Evolutionary conservation across 2,329 filamentous ascomycete genomes (phyloP).

Genomic region (Triangularia setosa): DNA sequence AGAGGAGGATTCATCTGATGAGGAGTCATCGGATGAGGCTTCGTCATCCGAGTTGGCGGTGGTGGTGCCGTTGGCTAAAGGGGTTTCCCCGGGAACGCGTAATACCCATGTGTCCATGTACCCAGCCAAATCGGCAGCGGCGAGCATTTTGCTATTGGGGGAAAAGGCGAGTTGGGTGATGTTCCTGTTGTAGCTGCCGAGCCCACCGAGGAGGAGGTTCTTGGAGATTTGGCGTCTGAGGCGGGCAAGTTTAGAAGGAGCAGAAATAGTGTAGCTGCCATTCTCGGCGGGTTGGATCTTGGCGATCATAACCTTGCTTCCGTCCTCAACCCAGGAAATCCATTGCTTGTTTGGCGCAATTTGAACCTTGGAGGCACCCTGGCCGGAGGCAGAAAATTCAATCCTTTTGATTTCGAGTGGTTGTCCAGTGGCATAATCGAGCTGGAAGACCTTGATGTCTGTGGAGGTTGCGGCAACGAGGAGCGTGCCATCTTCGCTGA

Average conservation of each 20-base stretch:
- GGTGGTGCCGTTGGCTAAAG: constrained; percentile 25
- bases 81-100: constrained; percentile 48
- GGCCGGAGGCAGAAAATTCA: constrained; percentile 53
- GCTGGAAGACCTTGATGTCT: constrained; percentile 72
- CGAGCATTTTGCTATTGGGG: constrained; percentile 72
- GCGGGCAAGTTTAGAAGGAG: constrained; percentile 47
- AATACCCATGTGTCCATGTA: constrained; percentile 85
- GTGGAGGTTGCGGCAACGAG: constrained; percentile 72
- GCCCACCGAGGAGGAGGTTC: constrained; percentile 57
- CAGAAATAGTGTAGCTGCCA: constrained; percentile 40
- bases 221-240: constrained; percentile 52
- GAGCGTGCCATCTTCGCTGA: constrained; percentile 68
- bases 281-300: constrained; percentile 37
- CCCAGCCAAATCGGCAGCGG: constrained; percentile 75
- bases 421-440: constrained; percentile 50
- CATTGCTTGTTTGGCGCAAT: constrained; percentile 69
- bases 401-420: constrained; percentile 69
- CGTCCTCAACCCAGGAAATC: constrained; percentile 62
- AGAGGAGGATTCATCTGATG: constrained; percentile 28
- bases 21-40: constrained; percentile 23
- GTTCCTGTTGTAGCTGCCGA: constrained; percentile 72
- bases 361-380: constrained; percentile 65
- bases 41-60: constrained; percentile 35
- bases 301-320: constrained; percentile 54
- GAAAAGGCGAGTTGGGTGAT: constrained; percentile 76